Conservation (phyloP, 1,284 basidiomycete species). For the Cronartium quercuum region DNA sequence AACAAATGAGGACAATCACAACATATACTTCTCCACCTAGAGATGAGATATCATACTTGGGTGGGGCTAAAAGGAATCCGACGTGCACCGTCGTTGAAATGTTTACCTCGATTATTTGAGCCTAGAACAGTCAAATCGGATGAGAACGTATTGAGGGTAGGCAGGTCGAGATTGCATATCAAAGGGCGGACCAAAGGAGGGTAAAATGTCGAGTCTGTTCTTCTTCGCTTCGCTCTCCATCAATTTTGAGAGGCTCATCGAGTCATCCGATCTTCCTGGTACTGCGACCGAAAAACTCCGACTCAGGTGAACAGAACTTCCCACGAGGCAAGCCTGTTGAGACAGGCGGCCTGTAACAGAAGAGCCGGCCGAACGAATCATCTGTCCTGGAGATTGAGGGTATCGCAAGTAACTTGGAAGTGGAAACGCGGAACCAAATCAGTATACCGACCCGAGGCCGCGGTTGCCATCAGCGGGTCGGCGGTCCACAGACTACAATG, state of each 20-base stretch:
- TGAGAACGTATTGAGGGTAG: background rate
- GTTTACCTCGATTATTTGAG: conserved; percentile 28
- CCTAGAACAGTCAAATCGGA: background rate
- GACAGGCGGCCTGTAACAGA: background rate
- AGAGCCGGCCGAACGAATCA: background rate
- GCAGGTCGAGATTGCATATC: background rate
- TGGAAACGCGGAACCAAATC: no score
- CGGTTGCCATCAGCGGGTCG: no score
- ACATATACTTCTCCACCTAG: background rate
- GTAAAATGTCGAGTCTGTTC: conserved; percentile 11
- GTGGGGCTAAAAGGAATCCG: conserved; percentile 26
- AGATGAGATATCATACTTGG: conserved; percentile 5
- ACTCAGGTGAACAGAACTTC: no score
- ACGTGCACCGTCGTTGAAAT: conserved; percentile 27
- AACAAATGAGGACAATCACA: background rate
- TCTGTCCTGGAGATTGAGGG: background rate
- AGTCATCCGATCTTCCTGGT: background rate
- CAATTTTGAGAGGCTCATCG: conserved; percentile 20
- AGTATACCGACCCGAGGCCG: no score
- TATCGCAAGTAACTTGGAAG: background rate
- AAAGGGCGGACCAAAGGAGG: conserved; percentile 5
- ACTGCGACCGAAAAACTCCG: background rate
- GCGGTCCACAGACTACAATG: no score
- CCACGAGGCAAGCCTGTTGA: no score
- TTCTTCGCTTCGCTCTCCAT: conserved; percentile 25